Percentiles rank a stretch among this genome's conserved stretches.
Conservation (phyloP, 768 basidiomycete species). For the Coprinellus micaceus region DNA sequence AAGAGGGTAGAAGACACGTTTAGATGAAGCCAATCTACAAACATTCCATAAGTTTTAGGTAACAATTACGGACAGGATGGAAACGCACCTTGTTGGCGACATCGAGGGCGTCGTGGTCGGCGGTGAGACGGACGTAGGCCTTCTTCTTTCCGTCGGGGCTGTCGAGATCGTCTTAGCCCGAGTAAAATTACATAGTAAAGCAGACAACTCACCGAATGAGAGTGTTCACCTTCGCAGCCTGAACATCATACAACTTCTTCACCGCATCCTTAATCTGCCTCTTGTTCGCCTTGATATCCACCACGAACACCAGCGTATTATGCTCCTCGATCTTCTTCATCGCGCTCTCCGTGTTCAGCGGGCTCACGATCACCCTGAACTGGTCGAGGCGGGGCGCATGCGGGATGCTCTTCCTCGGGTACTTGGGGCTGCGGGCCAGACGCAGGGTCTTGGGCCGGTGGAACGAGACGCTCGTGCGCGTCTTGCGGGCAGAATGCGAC, state of each 20-base stretch:
- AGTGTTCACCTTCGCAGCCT: conserved; percentile 95
- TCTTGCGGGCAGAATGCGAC: conserved; percentile 74
- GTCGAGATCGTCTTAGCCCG: conserved; percentile 1
- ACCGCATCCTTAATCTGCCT: conserved; percentile 99
- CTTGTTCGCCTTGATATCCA: conserved; percentile 95
- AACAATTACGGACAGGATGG: too few relatives aligned
- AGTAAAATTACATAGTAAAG: not conserved
- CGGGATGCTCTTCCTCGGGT: too few relatives aligned
- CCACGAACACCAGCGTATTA: conserved; percentile 98
- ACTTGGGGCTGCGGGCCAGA: conserved; percentile 80
- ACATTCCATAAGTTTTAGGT: too few relatives aligned
- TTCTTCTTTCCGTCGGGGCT: conserved; percentile 99
- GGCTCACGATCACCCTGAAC: conserved; percentile 89
- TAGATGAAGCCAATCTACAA: conserved; percentile 91
- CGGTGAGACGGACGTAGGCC: conserved; percentile 92
- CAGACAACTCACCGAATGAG: conserved; percentile 75
- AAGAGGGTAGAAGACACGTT: conserved; percentile 15
- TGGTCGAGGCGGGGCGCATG: conserved; percentile 98
- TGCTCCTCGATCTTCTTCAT: conserved; percentile 99
- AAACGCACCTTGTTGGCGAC: conserved; percentile 87
- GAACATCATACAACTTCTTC: conserved; percentile 97
- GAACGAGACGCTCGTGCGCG: conserved; percentile 85
- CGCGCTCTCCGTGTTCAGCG: conserved; percentile 91
- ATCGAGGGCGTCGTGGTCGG: conserved; percentile 96
- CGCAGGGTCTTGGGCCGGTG: conserved; percentile 93